Conservation (phyloP, 108 stramenopile genomes). For the Asterionellopsis glacialis region DNA sequence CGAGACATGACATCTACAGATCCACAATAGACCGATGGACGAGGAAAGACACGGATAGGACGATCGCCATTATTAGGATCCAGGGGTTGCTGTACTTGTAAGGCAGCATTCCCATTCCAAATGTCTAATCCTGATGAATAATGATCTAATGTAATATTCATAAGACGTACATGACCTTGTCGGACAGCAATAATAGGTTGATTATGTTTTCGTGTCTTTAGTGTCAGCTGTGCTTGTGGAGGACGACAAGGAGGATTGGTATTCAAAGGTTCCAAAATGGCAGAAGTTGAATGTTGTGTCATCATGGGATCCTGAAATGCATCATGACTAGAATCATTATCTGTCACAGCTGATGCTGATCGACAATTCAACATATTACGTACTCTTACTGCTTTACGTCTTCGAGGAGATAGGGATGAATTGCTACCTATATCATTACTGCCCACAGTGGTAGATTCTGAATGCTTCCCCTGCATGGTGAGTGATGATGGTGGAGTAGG, state of each 20-base stretch:
- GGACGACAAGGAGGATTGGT: not conserved
- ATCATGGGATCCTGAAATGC: not conserved
- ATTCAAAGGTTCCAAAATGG: not conserved
- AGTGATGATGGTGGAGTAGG: not conserved
- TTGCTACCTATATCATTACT: no score
- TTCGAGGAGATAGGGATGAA: no score
- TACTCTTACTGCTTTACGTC: not conserved
- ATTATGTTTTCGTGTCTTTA: conserved; percentile 45
- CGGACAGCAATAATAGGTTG: conserved; percentile 62
- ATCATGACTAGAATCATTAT: not conserved
- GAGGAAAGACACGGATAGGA: conserved; percentile 22
- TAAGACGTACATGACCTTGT: conserved; percentile 40
- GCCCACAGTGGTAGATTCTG: no score
- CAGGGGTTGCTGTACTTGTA: conserved; percentile 69
- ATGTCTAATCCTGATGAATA: conserved; percentile 57
- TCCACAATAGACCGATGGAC: conserved; percentile 42
- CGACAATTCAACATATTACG: conserved; percentile 9
- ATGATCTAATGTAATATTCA: conserved; percentile 54
- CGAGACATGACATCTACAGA: conserved; percentile 50
- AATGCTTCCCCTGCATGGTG: no score
- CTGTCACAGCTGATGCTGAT: conserved; percentile 8
- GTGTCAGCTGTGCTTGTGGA: conserved; percentile 37
- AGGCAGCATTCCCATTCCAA: conserved; percentile 83
- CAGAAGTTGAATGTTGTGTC: conserved; percentile 12
- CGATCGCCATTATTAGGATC: conserved; percentile 19